Evolutionary conservation across 257 asterid genomes (phyloP).

Genomic region (Fraxinus quadrangulata): DNA sequence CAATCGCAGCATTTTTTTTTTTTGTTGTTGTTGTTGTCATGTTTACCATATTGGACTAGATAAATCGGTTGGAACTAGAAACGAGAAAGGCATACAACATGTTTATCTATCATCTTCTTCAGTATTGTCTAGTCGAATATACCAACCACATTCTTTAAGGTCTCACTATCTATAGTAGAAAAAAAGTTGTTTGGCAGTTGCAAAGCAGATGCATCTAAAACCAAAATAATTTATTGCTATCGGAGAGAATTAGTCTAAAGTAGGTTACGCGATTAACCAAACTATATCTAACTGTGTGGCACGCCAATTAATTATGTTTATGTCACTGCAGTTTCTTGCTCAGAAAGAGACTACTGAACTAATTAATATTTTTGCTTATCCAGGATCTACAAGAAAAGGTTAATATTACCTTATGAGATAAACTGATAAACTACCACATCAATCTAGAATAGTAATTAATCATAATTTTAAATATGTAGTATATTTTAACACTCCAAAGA

Average conservation of each 20-base stretch:
- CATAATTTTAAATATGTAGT: conserved; percentile 1
- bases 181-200: background rate
- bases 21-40: no score
- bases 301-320: conserved; percentile 12
- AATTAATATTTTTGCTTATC: conserved; percentile 14
- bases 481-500: conserved; percentile 31
- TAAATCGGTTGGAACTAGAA: background rate
- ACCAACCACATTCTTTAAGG: no score
- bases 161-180: background rate
- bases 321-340: conserved; percentile 16
- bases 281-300: conserved; percentile 21
- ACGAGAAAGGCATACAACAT: background rate
- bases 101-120: background rate
- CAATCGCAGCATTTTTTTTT: no score
- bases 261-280: conserved; percentile 36
- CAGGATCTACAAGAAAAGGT: background rate
- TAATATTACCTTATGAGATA: background rate
- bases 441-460: conserved; percentile 26
- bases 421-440: conserved; percentile 38
- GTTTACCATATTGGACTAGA: background rate
- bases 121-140: no score
- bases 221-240: conserved; percentile 9
- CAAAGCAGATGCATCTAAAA: background rate
- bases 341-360: conserved; percentile 37
- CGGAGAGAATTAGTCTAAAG: conserved; percentile 8